Evolutionary conservation across 768 basidiomycete species (phyloP), one percentile per base, ranked within the genome.

Genomic region (Leccinum broughii): DNA sequence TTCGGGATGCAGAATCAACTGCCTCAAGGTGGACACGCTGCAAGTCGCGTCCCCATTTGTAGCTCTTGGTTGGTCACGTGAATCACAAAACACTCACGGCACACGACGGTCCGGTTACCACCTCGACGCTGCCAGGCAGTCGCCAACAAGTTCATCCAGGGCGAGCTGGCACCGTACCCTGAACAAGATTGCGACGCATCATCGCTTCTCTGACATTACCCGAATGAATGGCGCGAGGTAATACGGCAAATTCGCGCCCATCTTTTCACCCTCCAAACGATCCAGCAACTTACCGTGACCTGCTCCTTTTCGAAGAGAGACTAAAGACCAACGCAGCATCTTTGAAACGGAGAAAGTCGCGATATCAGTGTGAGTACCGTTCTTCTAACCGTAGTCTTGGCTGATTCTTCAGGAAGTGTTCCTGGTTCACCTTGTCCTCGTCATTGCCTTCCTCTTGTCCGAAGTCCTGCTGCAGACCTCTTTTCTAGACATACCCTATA

Each of bases 291-390:
- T 93, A 90, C 73, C 80, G 90, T 50, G 96, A 99, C 72, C 78
- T 99, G 14, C 82, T 98, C 24, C 78, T 93, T 50, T 98, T 98
- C 61, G 96, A 99, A 76, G 95, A 98, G 71, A 83, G 96, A n/a
- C 85, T 99, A 60, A 97, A 97, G 78, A 89, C 90, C 20, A 98
- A 90, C 69, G 93, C 93, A 6, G 84, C 88, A n/a, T 84, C 81
- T 61, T 78, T 95, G 15, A 88, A 90, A 67, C 82, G 84, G 30
- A 80, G 93, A 58, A 95, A 95, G 74, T 81, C 85, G 28, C 83
- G 90, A 60, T 95, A 95, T 75, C 90, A 93, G 77, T 70, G 92
- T 93, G 70, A 66, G 85, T 81, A 64, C 26, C 32, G 59, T 32
- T 35, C 53, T 41, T 56, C 39, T 44, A 39, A 41, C 22, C 39